Base-by-base conservation (phyloP, 2,329 filamentous ascomycete genomes). In the Colletotrichum sp. region DNA sequence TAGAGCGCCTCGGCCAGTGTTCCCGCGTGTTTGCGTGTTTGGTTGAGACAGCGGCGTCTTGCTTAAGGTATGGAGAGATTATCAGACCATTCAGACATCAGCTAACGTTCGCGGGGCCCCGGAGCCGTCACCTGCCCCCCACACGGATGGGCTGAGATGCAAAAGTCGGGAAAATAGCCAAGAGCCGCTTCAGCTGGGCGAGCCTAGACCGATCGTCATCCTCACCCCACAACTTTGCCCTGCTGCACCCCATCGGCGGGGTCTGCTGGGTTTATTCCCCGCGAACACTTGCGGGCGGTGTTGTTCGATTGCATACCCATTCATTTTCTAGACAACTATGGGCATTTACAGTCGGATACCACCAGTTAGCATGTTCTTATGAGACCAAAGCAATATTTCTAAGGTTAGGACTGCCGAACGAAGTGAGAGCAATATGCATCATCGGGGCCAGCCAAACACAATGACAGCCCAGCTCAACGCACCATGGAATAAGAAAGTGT, bases 171-270 rank as follows among this genome's bases (percentile, higher is more conserved):
- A 48, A 28, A 64, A 9, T 16, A 52, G 48, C 66, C 58, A 65
- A 60, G 34, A 65, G 15, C 36, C 28, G 52, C 34, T n/a, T 25
- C n/a, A 30, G 27, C 12, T 48, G 18, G 62, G 32, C 27, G 22
- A 27, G 73, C 69, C 62, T 36, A 36, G 58, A 68, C 43, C 56
- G 72, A 48, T 60, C 58, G 27, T 75, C 64, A 60, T 75, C 27
- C 58, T 73, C 70, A 69, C 56, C 58, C 70, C 70, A 75, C 68
- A 64, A 52, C 43, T 52, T 52, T 13, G 2, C 43, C 6, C 43
- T 52, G 55, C 4, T 25, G 27, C 67, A n/a, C 66, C 22, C 43
- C 30, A 36, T n/a, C 30, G 34, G 62, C n/a, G 27, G 39, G 68
- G 72, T 56, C 16, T 25, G 22, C 27, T 27, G 27, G 18, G 13